Evolutionary conservation across 164 flowering plant genomes (phyloP), one percentile per base, ranked within the genome.

Genomic region (Dillenia suffruticosa): DNA sequence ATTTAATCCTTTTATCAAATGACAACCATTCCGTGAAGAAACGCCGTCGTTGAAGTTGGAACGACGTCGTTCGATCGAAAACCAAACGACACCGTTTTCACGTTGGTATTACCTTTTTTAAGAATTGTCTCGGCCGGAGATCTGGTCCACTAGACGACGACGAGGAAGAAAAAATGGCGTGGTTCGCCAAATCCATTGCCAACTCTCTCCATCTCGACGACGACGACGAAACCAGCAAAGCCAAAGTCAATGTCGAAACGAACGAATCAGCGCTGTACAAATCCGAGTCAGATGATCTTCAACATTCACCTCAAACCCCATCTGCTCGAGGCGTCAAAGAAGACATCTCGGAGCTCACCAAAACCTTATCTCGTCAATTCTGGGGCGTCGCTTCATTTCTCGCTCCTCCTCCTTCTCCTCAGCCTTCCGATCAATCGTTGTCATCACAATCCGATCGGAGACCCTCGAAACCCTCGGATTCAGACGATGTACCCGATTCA

Each of bases 311-410:
- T 55, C 49, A 62, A 17, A 11, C 63, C 13, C 49, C 77, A 12
- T 56, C 76, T 24, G 58, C 74, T 6, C 74, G 85, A 13, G 97
- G 98, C 64, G 97, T 94, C 63, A 91, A 88, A 66, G 97, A 86
- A 17, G 99, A 94, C 64, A 76, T 94, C 57, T 82, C 83, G 3
- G 92, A 87, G 77, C 66, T 87, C 71, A 79, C 77, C 63, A 76
- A 82, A 72, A 76, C 88, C 75, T 75, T 87, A 57, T 71, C 81
- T 49, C 80, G 86, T 49, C 85, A 86, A 44, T 68, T 86, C 65
- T 86, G 92, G 92, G 92, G 89, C 64, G 89, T 86, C 50, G 92
- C 92, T 24, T 82, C 92, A 16, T 84, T 86, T 67, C 85, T 86
- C 19, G 85, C 92, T 10, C 92, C 92, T 15, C 89, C 83, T 13